Evolutionary conservation across 2,329 filamentous ascomycete genomes (phyloP).

Genomic region (Ophiostoma triangulosporum): DNA sequence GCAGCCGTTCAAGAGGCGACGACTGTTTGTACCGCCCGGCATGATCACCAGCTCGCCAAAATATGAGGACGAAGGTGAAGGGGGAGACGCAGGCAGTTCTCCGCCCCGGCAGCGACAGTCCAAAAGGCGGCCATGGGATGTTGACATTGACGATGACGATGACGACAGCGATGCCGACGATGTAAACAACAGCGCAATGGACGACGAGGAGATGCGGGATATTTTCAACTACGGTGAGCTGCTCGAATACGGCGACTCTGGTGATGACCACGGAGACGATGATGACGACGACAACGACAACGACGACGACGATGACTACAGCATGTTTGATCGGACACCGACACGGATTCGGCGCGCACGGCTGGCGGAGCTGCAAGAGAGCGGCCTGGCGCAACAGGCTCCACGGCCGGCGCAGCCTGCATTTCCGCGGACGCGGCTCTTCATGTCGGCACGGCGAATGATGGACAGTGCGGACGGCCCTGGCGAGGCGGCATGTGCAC

Average conservation of each 20-base stretch:
- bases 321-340: slow-evolving; percentile 4
- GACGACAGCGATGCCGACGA: not conserved
- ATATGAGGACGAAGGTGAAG: not conserved
- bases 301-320: not conserved
- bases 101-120: not conserved
- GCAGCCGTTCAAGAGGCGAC: slow-evolving; percentile 10
- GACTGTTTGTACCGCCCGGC: slow-evolving; percentile 7
- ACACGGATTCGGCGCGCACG: not conserved
- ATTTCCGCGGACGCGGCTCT: slow-evolving; percentile 3
- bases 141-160: slow-evolving; percentile 1
- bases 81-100: not conserved
- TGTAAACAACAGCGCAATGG: not conserved
- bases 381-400: not conserved
- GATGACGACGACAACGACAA: not conserved
- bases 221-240: slow-evolving; percentile 6
- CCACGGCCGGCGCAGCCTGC: not conserved
- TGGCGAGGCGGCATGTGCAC: too few species aligned
- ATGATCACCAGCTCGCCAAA: slow-evolving; percentile 2
- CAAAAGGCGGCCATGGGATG: not conserved
- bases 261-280: not conserved
- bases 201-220: slow-evolving; percentile 6
- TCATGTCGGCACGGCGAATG: not conserved
- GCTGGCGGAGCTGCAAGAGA: not conserved
- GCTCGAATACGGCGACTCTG: slow-evolving; percentile 2
- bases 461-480: not conserved